Conservation (phyloP, 164 flowering plant species). For the Cinnamomum micranthum region DNA sequence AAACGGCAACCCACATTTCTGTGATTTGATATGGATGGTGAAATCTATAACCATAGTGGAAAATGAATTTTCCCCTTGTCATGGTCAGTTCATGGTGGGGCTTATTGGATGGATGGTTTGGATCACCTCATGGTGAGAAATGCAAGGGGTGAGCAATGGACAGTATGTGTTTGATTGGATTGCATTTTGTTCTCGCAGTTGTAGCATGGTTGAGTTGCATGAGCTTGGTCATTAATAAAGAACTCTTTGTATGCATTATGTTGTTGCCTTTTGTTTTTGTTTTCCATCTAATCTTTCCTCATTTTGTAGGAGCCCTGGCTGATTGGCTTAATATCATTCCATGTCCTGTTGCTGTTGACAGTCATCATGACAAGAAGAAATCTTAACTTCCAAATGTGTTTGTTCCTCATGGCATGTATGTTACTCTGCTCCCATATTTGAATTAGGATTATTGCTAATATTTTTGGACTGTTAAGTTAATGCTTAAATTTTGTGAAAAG, state of each 20-base stretch:
- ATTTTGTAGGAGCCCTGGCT: conserved; percentile 84
- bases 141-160: not conserved
- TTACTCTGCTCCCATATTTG: conserved; percentile 24
- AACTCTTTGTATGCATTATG: not conserved
- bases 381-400: conserved; percentile 77
- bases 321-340: conserved; percentile 53
- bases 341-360: conserved; percentile 50
- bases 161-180: not conserved
- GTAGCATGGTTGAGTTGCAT: not conserved
- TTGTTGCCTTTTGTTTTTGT: not conserved
- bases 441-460: not conserved
- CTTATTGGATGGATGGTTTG: not conserved
- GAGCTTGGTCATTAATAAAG: not conserved
- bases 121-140: not conserved
- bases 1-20: no score
- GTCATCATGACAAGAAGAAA: conserved; percentile 52
- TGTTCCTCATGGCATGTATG: conserved; percentile 80
- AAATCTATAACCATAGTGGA: no score
- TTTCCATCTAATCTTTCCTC: conserved; percentile 1
- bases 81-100: no score
- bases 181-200: not conserved
- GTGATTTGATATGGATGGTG: no score
- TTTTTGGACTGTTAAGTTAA: not conserved
- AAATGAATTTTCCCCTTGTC: no score
- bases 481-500: no score